Percentiles rank a stretch among this genome's conserved stretches.
phyloP scores from a whole-genome alignment of 1,284 basidiomycete species.

The Gymnopus androsaceus region DNA sequence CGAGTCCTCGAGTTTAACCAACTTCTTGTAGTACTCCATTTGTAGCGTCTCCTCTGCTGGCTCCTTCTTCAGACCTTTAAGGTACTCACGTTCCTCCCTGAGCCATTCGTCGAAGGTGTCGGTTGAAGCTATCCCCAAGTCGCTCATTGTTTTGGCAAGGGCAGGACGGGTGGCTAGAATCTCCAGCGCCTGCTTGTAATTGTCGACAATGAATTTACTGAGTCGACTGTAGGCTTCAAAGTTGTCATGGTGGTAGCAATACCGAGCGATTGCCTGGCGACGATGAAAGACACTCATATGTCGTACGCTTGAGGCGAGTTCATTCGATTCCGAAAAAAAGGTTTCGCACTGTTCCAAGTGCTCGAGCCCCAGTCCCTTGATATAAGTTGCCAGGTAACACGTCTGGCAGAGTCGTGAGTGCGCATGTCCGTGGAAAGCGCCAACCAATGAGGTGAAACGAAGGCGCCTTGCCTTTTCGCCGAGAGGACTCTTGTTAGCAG shows the following conservation, averaged over 20 bases:
- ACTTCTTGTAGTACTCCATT: constrained; percentile 27
- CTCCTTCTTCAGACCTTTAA: constrained; percentile 19
- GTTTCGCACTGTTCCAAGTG: constrained; percentile 30
- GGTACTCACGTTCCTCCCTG: constrained; percentile 25
- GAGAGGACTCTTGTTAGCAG: constrained; percentile 16
- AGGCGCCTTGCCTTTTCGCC: constrained; percentile 4
- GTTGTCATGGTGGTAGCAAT: constrained; percentile 21
- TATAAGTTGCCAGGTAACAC: constrained; percentile 12
- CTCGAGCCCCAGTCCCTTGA: constrained; percentile 22
- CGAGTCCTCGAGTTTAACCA: constrained; percentile 17
- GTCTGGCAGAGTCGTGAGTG: constrained; percentile 24
- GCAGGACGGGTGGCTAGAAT: constrained; percentile 17
- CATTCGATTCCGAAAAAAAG: constrained; percentile 22
- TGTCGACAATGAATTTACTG: constrained; percentile 26
- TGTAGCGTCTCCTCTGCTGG: constrained; percentile 24
- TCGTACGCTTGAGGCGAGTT: constrained; percentile 11
- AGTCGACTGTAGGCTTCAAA: constrained; percentile 22
- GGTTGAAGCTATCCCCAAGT: constrained; percentile 13
- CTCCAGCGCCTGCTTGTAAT: constrained; percentile 30
- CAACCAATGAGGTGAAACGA: constrained; percentile 14
- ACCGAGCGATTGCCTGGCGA: constrained; percentile 18
- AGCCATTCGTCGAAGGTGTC: constrained; percentile 26
- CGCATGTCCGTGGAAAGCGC: constrained; percentile 23
- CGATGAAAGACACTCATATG: constrained; percentile 19
- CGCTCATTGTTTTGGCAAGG: constrained; percentile 19